These are phyloP conservation scores for Bruguiera hainesii DNA, from an alignment of 441 rosid species.

Conservation along the genomic window DNA sequence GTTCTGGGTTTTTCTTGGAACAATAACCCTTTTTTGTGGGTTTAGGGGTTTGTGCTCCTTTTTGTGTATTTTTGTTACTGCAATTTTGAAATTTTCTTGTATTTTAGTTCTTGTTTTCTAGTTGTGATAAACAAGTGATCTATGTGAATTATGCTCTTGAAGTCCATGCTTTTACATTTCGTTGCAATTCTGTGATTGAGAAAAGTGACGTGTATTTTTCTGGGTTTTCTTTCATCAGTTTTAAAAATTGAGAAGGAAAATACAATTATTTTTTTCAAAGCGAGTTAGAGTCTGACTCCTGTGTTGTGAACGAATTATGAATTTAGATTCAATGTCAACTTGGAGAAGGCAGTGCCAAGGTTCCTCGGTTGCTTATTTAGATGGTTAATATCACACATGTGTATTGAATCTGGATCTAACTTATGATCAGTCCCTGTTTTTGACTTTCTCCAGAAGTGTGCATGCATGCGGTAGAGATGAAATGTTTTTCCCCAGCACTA, in stretches of 20 bases:
- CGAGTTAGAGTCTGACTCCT: background rate
- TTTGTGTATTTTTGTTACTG: background rate
- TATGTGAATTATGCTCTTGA: slow-evolving; percentile 10
- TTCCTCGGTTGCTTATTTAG: slow-evolving; percentile 5
- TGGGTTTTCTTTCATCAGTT: slow-evolving; percentile 1
- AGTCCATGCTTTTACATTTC: slow-evolving; percentile 2
- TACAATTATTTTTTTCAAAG: background rate
- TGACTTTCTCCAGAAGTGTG: background rate
- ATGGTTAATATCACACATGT: background rate
- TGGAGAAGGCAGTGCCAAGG: background rate
- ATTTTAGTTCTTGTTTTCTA: background rate
- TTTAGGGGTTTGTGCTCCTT: slow-evolving; percentile 3
- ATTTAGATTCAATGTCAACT: slow-evolving; percentile 2
- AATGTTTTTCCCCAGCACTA: background rate
- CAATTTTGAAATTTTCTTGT: slow-evolving; percentile 11
- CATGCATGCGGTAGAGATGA: background rate
- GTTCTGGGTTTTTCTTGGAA: slow-evolving; percentile 2
- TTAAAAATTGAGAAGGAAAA: background rate
- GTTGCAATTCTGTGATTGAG: background rate
- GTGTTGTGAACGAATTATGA: background rate
- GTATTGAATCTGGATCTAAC: slow-evolving; percentile 15
- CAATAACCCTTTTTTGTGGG: slow-evolving; percentile 7
- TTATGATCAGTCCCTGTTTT: slow-evolving; percentile 5
- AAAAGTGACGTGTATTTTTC: background rate
- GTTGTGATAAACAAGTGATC: background rate